Base-by-base conservation (phyloP, 306 rosid species). In the Castanea mollissima region DNA sequence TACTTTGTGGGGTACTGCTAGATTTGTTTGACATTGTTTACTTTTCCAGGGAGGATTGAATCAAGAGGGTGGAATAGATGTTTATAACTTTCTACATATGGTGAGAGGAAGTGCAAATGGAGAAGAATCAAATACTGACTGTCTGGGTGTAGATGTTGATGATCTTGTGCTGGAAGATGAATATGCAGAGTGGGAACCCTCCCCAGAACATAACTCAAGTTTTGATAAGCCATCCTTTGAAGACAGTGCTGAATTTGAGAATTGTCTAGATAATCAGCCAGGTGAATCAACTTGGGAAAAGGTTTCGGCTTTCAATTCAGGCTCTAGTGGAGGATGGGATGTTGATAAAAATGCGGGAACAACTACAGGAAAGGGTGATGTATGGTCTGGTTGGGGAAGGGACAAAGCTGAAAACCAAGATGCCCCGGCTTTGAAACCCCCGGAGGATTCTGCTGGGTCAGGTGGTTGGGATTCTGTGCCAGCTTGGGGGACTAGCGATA, bases 91-190 rank as follows among this genome's bases (percentile, higher is more conserved):
- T 63, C 89, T 92, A 44, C 79, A 90, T 73, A 88, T 90, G 94
- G 92, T 95, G 79, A 87, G 78, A 72, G 41, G 88, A 18, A 55
- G 85, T 54, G 63, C 86, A n/a, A 72, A 74, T 71, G 89, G 78
- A 16, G 97, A 92, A 71, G 99, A 85, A 65, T 62, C 84, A 59
- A 77, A 67, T 25, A 77, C 91, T 70, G 96, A 84, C 46, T 91
- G 95, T 76, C 76, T 95, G 64, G 98, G 99, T 63, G 92, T 78
- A 60, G 98, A 95, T 41, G 54, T 93, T 69, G 98, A 93, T 57
- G 91, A 95, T 76, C 74, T 95, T 52, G 35, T 83, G 46, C 69
- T 75, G 8, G 91, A 78, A 6, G 92, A 91, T 74, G 96, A 94
- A 75, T 71, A 55, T 70, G 75, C 29, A 62, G 97, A 86, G 10